phyloP scores from a whole-genome alignment of 2,329 filamentous ascomycete species.

The Diplodia seriata region DNA sequence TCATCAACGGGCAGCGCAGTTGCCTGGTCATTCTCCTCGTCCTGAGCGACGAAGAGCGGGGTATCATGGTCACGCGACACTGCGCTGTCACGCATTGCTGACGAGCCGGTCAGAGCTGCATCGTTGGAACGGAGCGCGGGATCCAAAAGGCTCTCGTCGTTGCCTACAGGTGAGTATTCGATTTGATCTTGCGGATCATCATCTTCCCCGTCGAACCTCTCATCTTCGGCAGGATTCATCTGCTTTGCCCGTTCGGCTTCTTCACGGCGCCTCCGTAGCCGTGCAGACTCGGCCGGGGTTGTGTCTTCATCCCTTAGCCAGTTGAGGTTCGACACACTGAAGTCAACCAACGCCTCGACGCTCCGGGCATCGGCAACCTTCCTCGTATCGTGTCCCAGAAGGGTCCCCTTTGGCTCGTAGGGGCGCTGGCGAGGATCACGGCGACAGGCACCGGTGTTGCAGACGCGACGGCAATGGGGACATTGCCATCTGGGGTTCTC shows the following conservation, averaged over 20 bases:
- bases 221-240: slow-evolving; percentile 53
- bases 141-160: slow-evolving; percentile 29
- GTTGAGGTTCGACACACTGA: slow-evolving; percentile 82
- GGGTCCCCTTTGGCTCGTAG: slow-evolving; percentile 85
- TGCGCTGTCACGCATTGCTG: slow-evolving; percentile 40
- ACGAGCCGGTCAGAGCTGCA: slow-evolving; percentile 13
- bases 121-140: slow-evolving; percentile 21
- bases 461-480: slow-evolving; percentile 83
- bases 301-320: slow-evolving; percentile 71
- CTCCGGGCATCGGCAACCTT: slow-evolving; percentile 90
- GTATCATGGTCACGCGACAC: slow-evolving; percentile 27
- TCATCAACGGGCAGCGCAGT: slow-evolving; percentile 34
- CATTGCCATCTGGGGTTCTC: slow-evolving; percentile 85
- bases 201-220: slow-evolving; percentile 54
- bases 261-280: slow-evolving; percentile 57
- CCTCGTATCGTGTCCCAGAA: slow-evolving; percentile 89
- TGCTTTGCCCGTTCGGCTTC: slow-evolving; percentile 62
- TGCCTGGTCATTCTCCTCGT: background rate
- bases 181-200: slow-evolving; percentile 30
- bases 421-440: slow-evolving; percentile 72
- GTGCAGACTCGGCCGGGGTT: slow-evolving; percentile 52
- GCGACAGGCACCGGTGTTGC: slow-evolving; percentile 84
- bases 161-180: slow-evolving; percentile 20
- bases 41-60: background rate
- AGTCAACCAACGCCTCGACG: slow-evolving; percentile 88